A percentile compares a stretch with the other conserved stretches of the same genome.
Conservation (phyloP, 164 flowering plant genomes). For the Dillenia suffruticosa region DNA sequence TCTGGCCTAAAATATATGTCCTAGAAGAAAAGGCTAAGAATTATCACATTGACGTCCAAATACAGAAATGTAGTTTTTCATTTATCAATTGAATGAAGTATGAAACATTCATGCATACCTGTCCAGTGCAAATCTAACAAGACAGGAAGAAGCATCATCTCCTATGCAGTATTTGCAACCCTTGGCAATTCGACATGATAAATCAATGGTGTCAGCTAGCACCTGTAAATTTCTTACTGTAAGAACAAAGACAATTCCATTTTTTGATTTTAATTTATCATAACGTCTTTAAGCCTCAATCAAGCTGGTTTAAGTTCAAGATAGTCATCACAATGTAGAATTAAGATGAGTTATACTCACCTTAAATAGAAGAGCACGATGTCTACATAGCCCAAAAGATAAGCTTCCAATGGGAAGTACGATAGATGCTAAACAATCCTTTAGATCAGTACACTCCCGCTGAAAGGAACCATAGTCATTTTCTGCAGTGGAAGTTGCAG, state of each 20-base stretch:
- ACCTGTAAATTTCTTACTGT: slow-evolving; percentile 40
- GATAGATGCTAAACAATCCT: slow-evolving; percentile 77
- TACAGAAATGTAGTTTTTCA: too few relatives aligned
- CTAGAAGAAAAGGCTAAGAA: too few relatives aligned
- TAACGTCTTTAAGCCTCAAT: too few relatives aligned
- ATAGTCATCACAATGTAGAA: too few relatives aligned
- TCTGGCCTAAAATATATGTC: too few relatives aligned
- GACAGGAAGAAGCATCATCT: slow-evolving; percentile 85
- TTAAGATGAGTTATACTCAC: slow-evolving; percentile 28
- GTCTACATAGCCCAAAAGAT: slow-evolving; percentile 85
- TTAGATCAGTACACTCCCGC: slow-evolving; percentile 65
- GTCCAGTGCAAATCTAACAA: slow-evolving; percentile 78
- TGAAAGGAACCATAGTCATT: slow-evolving; percentile 48
- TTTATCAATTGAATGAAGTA: background rate
- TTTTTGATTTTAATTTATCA: too few relatives aligned
- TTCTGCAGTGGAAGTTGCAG: slow-evolving; percentile 65
- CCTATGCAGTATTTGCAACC: slow-evolving; percentile 87
- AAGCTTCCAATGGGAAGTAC: slow-evolving; percentile 86
- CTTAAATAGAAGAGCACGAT: slow-evolving; percentile 89
- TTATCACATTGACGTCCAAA: too few relatives aligned
- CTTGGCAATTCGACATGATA: slow-evolving; percentile 93
- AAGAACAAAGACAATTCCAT: too few relatives aligned
- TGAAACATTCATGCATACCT: slow-evolving; percentile 33
- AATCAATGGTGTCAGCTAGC: slow-evolving; percentile 78
- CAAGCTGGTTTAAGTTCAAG: too few relatives aligned